These are phyloP conservation scores for Hypoxylon fragiforme DNA, from an alignment of 495 filamentous ascomycete species.

Conservation along the genomic window DNA sequence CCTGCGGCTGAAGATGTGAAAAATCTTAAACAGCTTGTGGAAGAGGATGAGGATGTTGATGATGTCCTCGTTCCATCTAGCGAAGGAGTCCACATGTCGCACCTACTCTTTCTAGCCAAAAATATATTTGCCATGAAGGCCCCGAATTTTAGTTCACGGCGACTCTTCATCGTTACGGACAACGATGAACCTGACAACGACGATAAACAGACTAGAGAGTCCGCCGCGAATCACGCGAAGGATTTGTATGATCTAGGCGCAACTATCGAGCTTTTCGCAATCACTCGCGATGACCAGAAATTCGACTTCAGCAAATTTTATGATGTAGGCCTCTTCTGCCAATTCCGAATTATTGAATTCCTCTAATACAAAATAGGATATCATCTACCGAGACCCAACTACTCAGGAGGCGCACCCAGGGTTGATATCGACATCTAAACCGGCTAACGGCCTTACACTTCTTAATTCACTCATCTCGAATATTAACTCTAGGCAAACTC, in stretches of 20 bases:
- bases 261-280: constrained; percentile 90
- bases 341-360: constrained; percentile 4
- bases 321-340: constrained; percentile 60
- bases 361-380: constrained; percentile 60
- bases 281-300: constrained; percentile 69
- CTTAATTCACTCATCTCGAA: constrained; percentile 82
- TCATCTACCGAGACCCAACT: constrained; percentile 68
- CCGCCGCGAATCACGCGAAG: constrained; percentile 83
- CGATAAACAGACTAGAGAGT: constrained; percentile 69
- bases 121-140: constrained; percentile 96
- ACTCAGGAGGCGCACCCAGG: constrained; percentile 63
- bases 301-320: constrained; percentile 92
- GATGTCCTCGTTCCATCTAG: constrained; percentile 69
- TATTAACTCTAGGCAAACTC: constrained; percentile 86
- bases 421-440: constrained; percentile 51
- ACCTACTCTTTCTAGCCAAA: constrained; percentile 91
- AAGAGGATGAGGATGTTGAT: constrained; percentile 70
- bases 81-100: constrained; percentile 78
- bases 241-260: constrained; percentile 96
- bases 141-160: constrained; percentile 87
- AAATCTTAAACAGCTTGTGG: constrained; percentile 68
- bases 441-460: constrained; percentile 74
- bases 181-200: constrained; percentile 83
- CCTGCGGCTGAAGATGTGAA: constrained; percentile 88
- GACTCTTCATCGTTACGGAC: constrained; percentile 94